These are phyloP conservation scores for Citrus sinensis DNA, from an alignment of 345 rosid species.

Conservation along the genomic window DNA sequence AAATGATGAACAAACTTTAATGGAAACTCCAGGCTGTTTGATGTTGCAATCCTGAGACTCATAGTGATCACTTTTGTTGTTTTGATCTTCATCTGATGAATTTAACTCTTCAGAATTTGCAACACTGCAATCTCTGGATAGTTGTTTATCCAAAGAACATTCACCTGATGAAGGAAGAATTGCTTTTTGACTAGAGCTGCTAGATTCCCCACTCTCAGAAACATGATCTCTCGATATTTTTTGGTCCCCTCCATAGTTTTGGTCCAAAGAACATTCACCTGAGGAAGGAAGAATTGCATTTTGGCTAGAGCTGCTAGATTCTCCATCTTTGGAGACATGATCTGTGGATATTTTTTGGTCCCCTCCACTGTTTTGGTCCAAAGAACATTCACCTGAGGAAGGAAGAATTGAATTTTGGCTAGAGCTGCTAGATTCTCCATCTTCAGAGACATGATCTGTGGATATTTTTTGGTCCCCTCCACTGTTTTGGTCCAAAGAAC, in stretches of 20 bases:
- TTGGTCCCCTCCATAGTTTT: conserved; percentile 15
- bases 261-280: conserved; percentile 21
- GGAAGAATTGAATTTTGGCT: conserved; percentile 22
- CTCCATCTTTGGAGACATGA: not conserved
- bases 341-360: conserved; percentile 16
- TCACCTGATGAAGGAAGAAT: conserved; percentile 24
- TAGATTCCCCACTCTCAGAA: conserved; percentile 14
- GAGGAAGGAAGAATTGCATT: conserved; percentile 23
- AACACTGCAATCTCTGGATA: conserved; percentile 15
- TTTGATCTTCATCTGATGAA: conserved; percentile 19
- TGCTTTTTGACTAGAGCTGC: conserved; percentile 22
- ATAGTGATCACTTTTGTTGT: conserved; percentile 18
- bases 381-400: conserved; percentile 25
- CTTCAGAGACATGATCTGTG: conserved; percentile 7
- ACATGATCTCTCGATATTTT: conserved; percentile 15
- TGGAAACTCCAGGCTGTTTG: conserved; percentile 18
- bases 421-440: conserved; percentile 19
- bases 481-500: conserved; percentile 19
- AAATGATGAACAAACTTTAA: conserved; percentile 10
- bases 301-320: conserved; percentile 26
- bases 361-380: conserved; percentile 14
- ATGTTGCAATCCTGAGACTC: conserved; percentile 8
- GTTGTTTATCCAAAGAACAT: conserved; percentile 13
- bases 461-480: conserved; percentile 17
- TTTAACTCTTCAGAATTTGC: conserved; percentile 21